Base-by-base conservation (phyloP, 2,329 filamentous ascomycete genomes). In the Gnomoniopsis smithogilvyi region DNA sequence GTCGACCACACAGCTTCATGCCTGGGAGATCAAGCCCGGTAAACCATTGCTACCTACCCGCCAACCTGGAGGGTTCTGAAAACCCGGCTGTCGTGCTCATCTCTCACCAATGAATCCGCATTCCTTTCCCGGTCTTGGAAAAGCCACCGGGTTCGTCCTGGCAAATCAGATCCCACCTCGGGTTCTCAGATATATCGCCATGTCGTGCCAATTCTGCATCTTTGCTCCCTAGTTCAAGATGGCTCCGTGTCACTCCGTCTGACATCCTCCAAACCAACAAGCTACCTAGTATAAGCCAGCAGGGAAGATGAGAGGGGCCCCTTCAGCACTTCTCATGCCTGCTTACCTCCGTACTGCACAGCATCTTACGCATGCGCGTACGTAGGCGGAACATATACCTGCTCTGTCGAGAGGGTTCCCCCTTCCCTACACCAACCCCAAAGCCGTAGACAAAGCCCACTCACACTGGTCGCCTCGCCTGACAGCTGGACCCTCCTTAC, bases 401-500 rank as follows among this genome's bases (percentile, higher is more conserved):
- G 34, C 19, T 41, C 33, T 33, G 10, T 14, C 3, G 14, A 34
- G 11, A 17, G 50, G 43, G 11, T 22, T 52, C 12, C 14, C 24
- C 17, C 19, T 41, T 41, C 17, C 50, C 50, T 21, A 36, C n/a
- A 30, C 50, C 26, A 17, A n/a, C 24, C 47, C 47, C 21, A 21
- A 26, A 51, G 11, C 30, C 38, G n/a, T 19, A 43, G 15, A 19
- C 6, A 22, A n/a, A n/a, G 24, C 36, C 34, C 34, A 52, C 34
- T 22, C 34, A 52, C 22, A 43, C 52, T 30, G 11, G 46, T 30
- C 54, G 46, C 45, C 54, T 56, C 33, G 21, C 22, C 54, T 50
- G 54, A 56, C 54, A 56, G 46, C 46, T 49, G 45, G n/a, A 38
- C 45, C 26, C 26, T 36, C 14, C 53, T 33, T 34, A 22, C 46